Evolutionary conservation across 1,139 yeast species (phyloP), one percentile per base, ranked within the genome.

Genomic region (Blastobotrys apis): DNA sequence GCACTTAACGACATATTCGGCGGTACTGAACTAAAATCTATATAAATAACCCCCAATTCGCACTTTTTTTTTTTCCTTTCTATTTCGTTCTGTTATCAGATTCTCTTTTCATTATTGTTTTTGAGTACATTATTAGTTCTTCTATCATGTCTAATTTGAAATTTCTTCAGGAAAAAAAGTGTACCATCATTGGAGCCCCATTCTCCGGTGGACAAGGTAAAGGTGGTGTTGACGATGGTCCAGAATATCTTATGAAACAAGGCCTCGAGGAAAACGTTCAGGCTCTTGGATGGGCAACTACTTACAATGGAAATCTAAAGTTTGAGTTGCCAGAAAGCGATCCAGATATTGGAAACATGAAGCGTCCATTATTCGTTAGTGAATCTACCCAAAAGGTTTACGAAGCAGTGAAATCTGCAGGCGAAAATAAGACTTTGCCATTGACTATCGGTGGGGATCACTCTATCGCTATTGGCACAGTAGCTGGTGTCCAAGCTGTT

Each of bases 181-280:
- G 57, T 12, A 48, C 54, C 17, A 69, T 88, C 46, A 77, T 88
- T 53, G 73, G 81, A 22, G 96, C 95, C 0, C 96, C 97, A 43
- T 88, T 88, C 63, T 80, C 90, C 30, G 97, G 97, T n/a, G 98
- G 98, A 48, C 98, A 90, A 66, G 94, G 90, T 43, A 84, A 85
- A 59, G 78, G 82, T 29, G 98, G 98, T 45, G 97, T 90, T 33
- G 97, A 90, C 59, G 76, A 80, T 47, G 98, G 97, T 23, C 97
- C 98, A n/a, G 77, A 81, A 50, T 82, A 78, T 62, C 72, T 90
- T 52, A 65, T 87, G 44, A 75, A 81, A 52, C 78, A 80, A 47
- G 96, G 96, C 3, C 73, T 90, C 47, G 71, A 77, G 49, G 57
- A 73, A 31, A 84, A 83, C 56, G 63, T 90, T 47, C 67, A 76